Evolutionary conservation across 1,139 yeast species (phyloP).

Genomic region (Schwanniomyces etchellsii): DNA sequence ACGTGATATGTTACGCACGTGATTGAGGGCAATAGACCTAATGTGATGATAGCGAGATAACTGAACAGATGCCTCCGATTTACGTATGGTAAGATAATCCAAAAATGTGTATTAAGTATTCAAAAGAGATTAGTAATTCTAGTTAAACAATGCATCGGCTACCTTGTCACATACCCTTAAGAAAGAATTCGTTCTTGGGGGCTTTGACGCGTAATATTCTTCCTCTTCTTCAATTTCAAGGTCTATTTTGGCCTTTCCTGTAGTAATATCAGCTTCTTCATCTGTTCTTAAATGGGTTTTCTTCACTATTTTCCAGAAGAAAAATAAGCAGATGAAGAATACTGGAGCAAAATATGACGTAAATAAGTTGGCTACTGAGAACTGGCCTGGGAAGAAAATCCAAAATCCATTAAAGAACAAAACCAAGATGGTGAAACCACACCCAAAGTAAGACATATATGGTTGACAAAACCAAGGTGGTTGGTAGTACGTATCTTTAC

Average conservation of each 20-base stretch:
- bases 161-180: too few species aligned
- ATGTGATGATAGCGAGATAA: too few species aligned
- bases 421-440: constrained; percentile 40
- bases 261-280: constrained; percentile 35
- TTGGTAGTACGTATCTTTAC: constrained; percentile 49
- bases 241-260: constrained; percentile 28
- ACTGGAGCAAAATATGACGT: constrained; percentile 33
- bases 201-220: too few species aligned
- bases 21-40: too few species aligned
- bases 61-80: too few species aligned
- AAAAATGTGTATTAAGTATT: too few species aligned
- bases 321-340: constrained; percentile 30
- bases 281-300: constrained; percentile 25
- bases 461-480: constrained; percentile 49
- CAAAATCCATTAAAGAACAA: constrained; percentile 45
- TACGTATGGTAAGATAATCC: too few species aligned
- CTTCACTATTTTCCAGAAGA: constrained; percentile 39
- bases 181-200: too few species aligned
- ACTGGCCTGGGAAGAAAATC: constrained; percentile 32
- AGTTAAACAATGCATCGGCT: too few species aligned
- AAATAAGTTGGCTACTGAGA: constrained; percentile 32
- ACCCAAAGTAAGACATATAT: constrained; percentile 39
- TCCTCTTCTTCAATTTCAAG: constrained; percentile 37
- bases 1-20: too few species aligned
- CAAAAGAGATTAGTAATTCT: too few species aligned